phyloP scores from a whole-genome alignment of 163 green algal species.

The Botryococcus braunii region DNA sequence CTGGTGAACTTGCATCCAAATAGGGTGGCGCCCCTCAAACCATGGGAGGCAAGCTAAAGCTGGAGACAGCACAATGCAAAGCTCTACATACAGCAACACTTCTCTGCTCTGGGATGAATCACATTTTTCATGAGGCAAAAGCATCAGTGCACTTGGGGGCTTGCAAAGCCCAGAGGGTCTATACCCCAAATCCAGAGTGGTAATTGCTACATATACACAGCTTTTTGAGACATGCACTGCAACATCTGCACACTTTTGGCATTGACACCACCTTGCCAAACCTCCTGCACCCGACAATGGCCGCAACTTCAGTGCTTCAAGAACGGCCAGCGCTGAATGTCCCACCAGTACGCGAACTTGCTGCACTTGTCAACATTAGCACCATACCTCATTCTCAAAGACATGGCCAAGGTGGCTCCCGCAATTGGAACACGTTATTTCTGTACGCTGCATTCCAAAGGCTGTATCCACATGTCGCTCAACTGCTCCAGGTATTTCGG shows the following conservation, averaged over 20 bases:
- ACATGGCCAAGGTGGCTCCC: slow-evolving; percentile 69
- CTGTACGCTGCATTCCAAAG: slow-evolving; percentile 54
- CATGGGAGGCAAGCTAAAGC: too few relatives aligned
- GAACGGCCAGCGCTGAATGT: not conserved
- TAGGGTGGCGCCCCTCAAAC: too few relatives aligned
- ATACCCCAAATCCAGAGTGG: too few relatives aligned
- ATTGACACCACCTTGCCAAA: not conserved
- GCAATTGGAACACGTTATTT: slow-evolving; percentile 76
- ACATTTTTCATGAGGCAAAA: too few relatives aligned
- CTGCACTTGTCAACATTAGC: not conserved
- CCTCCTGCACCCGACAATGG: not conserved
- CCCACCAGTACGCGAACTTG: not conserved
- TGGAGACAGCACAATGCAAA: too few relatives aligned
- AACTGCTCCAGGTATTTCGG: slow-evolving; percentile 43
- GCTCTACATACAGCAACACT: too few relatives aligned
- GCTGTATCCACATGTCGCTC: slow-evolving; percentile 43
- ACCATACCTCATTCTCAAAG: slow-evolving; percentile 51
- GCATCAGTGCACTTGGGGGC: too few relatives aligned
- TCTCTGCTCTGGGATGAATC: too few relatives aligned
- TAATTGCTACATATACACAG: not conserved
- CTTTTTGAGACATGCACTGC: not conserved
- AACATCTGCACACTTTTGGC: not conserved
- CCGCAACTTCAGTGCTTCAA: not conserved
- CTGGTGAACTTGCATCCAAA: not conserved
- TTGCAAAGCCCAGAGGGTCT: too few relatives aligned